A percentile compares a stretch with the other conserved stretches of the same genome.
These are phyloP conservation scores for Evansstolkia leycettana DNA, from an alignment of 495 filamentous ascomycete species.

Conservation along the genomic window DNA sequence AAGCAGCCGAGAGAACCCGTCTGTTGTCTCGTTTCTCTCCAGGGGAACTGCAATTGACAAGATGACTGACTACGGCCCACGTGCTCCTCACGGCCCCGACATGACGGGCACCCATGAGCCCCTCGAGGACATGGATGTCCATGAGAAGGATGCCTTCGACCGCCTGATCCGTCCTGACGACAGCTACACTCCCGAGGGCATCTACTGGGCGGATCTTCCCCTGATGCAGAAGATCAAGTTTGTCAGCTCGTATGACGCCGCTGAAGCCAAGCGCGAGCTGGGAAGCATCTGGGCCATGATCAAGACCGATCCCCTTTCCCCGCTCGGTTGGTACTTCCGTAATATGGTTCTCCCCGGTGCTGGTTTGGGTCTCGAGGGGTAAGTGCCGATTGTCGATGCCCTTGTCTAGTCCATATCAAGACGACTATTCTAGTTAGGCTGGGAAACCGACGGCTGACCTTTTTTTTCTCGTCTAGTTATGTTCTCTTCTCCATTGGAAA, in stretches of 20 bases:
- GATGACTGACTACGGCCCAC: constrained; percentile 41
- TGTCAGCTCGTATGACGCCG: constrained; percentile 52
- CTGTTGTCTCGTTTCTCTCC: neutral
- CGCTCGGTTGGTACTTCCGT: constrained; percentile 67
- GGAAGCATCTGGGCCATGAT: constrained; percentile 57
- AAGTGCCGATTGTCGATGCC: too few relatives aligned
- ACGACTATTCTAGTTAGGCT: neutral
- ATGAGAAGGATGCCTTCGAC: constrained; percentile 62
- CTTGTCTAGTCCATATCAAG: neutral
- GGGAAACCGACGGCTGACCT: neutral
- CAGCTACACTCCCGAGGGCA: constrained; percentile 63
- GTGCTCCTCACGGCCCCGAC: constrained; percentile 43
- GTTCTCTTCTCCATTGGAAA: constrained; percentile 93
- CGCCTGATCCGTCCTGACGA: constrained; percentile 70
- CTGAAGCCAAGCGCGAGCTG: constrained; percentile 55
- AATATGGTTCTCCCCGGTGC: constrained; percentile 85
- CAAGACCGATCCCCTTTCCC: constrained; percentile 68
- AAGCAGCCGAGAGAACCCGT: too few relatives aligned
- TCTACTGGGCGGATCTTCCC: constrained; percentile 81
- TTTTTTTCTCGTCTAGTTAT: constrained; percentile 35
- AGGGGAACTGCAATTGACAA: constrained; percentile 7
- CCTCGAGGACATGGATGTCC: constrained; percentile 41
- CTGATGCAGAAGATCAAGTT: constrained; percentile 54
- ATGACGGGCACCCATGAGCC: constrained; percentile 39
- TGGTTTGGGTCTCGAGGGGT: constrained; percentile 79